These are phyloP conservation scores for Globisporangium spinosum DNA, from an alignment of 352 stramenopile genomes.

Conservation along the genomic window DNA sequence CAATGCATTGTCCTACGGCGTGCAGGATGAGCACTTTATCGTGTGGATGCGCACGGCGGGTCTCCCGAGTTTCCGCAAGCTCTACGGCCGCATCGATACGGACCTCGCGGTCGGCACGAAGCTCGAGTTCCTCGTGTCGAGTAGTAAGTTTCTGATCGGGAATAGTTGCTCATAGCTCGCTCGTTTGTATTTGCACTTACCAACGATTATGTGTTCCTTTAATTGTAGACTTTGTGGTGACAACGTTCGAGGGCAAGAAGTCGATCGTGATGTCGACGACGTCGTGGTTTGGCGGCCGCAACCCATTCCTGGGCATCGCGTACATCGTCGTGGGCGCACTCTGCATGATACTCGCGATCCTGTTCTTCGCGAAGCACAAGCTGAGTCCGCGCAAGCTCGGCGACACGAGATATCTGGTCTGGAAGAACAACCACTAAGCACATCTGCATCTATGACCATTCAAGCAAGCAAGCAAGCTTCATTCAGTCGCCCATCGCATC, in stretches of 20 bases:
- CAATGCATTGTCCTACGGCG: slow-evolving; percentile 64
- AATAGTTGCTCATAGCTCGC: no score
- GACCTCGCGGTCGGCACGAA: slow-evolving; percentile 87
- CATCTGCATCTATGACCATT: background rate
- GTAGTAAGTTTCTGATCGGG: slow-evolving; percentile 33
- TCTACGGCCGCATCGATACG: slow-evolving; percentile 98
- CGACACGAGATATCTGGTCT: slow-evolving; percentile 94
- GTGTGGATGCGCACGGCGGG: slow-evolving; percentile 99
- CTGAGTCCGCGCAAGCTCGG: slow-evolving; percentile 93
- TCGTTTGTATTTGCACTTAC: slow-evolving; percentile 24
- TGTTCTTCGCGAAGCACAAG: slow-evolving; percentile 96
- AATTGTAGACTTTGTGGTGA: slow-evolving; percentile 92
- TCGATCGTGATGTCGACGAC: slow-evolving; percentile 95
- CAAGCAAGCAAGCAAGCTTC: background rate
- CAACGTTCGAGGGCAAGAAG: slow-evolving; percentile 95
- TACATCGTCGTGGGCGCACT: slow-evolving; percentile 96
- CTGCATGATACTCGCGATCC: slow-evolving; percentile 90
- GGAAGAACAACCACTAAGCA: slow-evolving; percentile 92
- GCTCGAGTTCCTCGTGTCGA: slow-evolving; percentile 92
- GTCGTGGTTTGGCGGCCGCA: slow-evolving; percentile 95
- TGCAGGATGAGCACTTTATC: slow-evolving; percentile 99
- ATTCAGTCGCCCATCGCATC: background rate
- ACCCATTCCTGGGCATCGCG: slow-evolving; percentile 93
- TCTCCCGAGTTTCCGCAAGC: slow-evolving; percentile 98
- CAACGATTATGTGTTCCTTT: background rate